Conservation (phyloP, 108 stramenopile genomes). For the Phaeodactylum tricornutum region DNA sequence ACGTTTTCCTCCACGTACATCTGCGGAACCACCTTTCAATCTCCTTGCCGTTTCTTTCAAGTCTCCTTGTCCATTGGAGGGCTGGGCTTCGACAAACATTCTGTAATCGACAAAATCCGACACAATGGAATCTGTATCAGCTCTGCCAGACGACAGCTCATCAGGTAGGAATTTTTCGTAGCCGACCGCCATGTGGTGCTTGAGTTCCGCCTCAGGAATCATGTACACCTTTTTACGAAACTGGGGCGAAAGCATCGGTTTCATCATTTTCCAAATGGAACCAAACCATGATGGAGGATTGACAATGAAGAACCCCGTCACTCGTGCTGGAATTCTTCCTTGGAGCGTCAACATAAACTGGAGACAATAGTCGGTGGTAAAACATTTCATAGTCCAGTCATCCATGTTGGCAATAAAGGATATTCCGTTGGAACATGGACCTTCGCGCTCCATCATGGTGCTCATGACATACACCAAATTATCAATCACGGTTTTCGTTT, state of each 20-base stretch:
- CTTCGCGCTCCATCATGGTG: constrained; percentile 30
- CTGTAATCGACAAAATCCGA: constrained; percentile 25
- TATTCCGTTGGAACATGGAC: constrained; percentile 30
- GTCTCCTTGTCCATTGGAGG: too few relatives aligned
- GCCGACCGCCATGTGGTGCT: constrained; percentile 11
- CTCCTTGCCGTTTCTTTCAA: not conserved
- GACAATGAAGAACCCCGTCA: constrained; percentile 37
- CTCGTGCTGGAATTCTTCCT: constrained; percentile 26
- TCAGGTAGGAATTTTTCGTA: constrained; percentile 30
- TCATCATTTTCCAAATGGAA: constrained; percentile 35
- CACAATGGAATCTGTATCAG: constrained; percentile 16
- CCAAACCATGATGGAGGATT: constrained; percentile 48
- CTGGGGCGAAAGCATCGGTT: constrained; percentile 22
- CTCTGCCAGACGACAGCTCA: constrained; percentile 21
- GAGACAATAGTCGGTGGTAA: constrained; percentile 23
- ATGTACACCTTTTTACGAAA: constrained; percentile 34
- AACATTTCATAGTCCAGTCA: constrained; percentile 36
- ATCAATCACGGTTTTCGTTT: constrained; percentile 26
- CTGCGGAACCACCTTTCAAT: not conserved
- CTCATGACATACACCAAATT: constrained; percentile 36
- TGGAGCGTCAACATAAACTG: constrained; percentile 38
- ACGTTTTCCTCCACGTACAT: too few relatives aligned
- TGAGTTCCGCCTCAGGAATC: constrained; percentile 18
- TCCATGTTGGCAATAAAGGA: constrained; percentile 45
- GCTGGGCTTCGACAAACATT: constrained; percentile 14